These are phyloP conservation scores for Carallia brachiata DNA, from an alignment of 345 rosid species.

Conservation along the genomic window DNA sequence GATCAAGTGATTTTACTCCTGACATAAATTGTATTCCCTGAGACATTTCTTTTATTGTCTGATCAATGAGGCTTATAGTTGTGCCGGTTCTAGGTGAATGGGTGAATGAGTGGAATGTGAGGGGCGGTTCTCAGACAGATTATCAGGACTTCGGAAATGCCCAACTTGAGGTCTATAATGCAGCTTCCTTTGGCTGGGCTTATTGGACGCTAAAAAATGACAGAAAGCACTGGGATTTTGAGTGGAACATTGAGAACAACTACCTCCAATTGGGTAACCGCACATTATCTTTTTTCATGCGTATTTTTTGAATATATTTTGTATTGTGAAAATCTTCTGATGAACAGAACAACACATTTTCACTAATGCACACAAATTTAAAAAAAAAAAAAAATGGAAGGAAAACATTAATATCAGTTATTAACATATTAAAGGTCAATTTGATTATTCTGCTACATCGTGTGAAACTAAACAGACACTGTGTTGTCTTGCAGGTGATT, in stretches of 20 bases:
- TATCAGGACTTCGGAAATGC: conserved; percentile 65
- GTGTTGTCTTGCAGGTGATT: conserved; percentile 38
- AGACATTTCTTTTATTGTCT: neutral
- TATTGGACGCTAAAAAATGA: conserved; percentile 74
- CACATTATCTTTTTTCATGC: neutral
- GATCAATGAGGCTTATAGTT: neutral
- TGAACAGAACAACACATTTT: no score
- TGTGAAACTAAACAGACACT: neutral
- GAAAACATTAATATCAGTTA: neutral
- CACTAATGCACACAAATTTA: neutral
- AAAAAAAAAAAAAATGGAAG: neutral
- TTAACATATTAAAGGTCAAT: neutral
- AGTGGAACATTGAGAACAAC: conserved; percentile 59
- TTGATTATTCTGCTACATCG: neutral
- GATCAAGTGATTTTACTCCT: neutral
- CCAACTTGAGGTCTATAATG: conserved; percentile 56
- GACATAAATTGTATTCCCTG: neutral
- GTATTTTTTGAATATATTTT: neutral
- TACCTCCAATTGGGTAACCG: conserved; percentile 59
- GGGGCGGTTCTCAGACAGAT: conserved; percentile 47
- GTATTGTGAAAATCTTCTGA: neutral
- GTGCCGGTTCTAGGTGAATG: conserved; percentile 57
- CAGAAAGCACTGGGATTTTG: conserved; percentile 76
- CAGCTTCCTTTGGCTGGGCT: conserved; percentile 80
- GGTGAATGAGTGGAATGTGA: conserved; percentile 73